Base-by-base conservation (phyloP, 495 filamentous ascomycete species). In the Penicillium longicatenatum region DNA sequence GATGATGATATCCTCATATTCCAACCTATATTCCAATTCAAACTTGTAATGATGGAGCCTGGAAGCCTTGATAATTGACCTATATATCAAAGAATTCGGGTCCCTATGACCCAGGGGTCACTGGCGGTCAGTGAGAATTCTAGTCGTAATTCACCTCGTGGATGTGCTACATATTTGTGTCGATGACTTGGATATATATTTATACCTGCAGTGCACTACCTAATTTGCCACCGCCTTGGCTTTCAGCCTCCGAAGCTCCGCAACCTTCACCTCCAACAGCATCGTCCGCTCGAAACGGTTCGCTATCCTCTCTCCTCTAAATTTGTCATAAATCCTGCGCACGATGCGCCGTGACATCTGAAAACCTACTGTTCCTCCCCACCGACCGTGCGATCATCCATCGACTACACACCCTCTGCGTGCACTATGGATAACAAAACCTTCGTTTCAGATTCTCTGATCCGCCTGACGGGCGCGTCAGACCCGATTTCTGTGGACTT, bases 401-500 rank as follows among this genome's bases (percentile, higher is more conserved):
- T 39, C 16, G 37, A 39, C n/a, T 4, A 44, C 37, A 19, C 20
- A 43, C 17, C 6, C 8, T 33, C 19, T 35, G 39, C 54, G 16
- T 46, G 14, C 57, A 70, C 44, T 16, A 79, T 79, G 77, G 74
- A 77, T 30, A 66, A 74, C 57, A 71, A 73, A 50, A 73, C 70
- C 7, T 79, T 78, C 51, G 68, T 79, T n/a, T 79, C 77, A 16
- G 75, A 79, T 50, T 73, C 73, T 21, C 74, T 79, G 49, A 69
- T 78, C 50, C 77, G 74, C 35, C 73, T 87, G 20, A 80, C 84
- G 48, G 83, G 83, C 61, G 85, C 78, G 35, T 84, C 83, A 39
- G 84, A 87, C 52, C 70, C 81, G 17, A 86, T 83, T 20, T 75
- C 84, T 46, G 67, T 87, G 43, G 84, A 87, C 69, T 87, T 86